Evolutionary conservation across 331 rosid species (phyloP), one percentile per base, ranked within the genome.

Genomic region (Erythrophleum ivorense): DNA sequence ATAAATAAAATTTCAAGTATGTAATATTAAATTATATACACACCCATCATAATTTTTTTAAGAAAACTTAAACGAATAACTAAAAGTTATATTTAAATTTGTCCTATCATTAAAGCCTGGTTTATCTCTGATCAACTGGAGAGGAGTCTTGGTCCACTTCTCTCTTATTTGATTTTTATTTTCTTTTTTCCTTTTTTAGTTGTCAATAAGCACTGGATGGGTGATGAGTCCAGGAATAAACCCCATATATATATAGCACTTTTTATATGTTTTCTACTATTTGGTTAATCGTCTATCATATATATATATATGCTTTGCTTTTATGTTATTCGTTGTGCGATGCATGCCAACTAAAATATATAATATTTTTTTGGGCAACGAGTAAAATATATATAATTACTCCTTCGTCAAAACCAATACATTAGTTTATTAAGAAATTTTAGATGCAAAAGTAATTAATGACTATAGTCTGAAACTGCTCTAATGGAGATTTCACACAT

Each of bases 401-500:
- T 67, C 3, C 59, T 78, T 71, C 60, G 36, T 69, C 71, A 78
- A 38, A 63, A 80, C 36, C 74, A 40, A 73, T 14, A 14, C 54
- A 73, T 12, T 62, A 49, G 24, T 76, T 57, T 38, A 60, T 55
- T 49, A n/a, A 29, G 76, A 48, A 41, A n/a, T 15, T 67, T 18
- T 5, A 6, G 70, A 70, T 12, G 71, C 65, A 76, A 65, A 81
- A 78, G 48, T 36, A 66, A 80, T 58, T 2, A 80, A 75, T 38
- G 80, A 57, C 13, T n/a, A n/a, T n/a, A 49, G 48, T 58, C 15
- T 7, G 36, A 54, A 60, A 64, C 57, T 50, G 77, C 67, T 40
- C 4, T 75, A n/a, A 79, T 40, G 63, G 59, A 70, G 75, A 70
- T n/a, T 38, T 34, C 52, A 31, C 63, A 33, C 55, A 68, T 54